Evolutionary conservation across 495 filamentous ascomycete species (phyloP), one percentile per base, ranked within the genome.

Genomic region (Annulohypoxylon nitens): DNA sequence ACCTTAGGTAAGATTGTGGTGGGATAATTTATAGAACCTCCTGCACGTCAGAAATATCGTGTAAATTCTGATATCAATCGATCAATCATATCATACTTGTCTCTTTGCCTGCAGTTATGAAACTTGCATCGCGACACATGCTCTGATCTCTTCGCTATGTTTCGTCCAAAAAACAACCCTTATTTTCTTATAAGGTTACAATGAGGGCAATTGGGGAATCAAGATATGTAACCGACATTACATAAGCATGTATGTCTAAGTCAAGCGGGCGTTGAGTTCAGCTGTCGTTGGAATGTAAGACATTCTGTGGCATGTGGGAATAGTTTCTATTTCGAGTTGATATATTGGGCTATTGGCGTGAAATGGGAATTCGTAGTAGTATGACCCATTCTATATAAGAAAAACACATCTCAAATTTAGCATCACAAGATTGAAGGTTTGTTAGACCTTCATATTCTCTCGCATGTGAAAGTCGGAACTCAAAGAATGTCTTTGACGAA

Each of bases 401-500:
- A 23, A 23, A 23, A 23, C 1, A 23, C 20, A 23, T 1, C 20
- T 23, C 20, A 9, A 60, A 18, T 26, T 20, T 39, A 11, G 39
- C n/a, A 36, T 57, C 53, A 66, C 51, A 48, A 57, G 62, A 65
- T 55, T 45, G 11, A 39, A 65, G 4, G 36, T 50, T 43, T 43
- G 39, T 43, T n/a, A 51, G 14, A 36, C 30, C 25, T 34, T 58
- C 26, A 50, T n/a, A 25, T 34, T 58, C 26, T n/a, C 36, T 67
- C 36, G 59, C 70, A 73, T 73, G 70, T 73, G 70, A 73, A 73
- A 73, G 16, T 64, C 63, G 39, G 25, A 16, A 55, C 11, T 20
- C 9, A 53, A 65, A 37, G 18, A 48, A 54, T 30, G 36, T 37
- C 48, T 67, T 63, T 51, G 37, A 68, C 64, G 53, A 73, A 66